Percentiles rank a stretch among this genome's conserved stretches.
phyloP scores from a whole-genome alignment of 139 green algal species.

The Pleodorina starrii region DNA sequence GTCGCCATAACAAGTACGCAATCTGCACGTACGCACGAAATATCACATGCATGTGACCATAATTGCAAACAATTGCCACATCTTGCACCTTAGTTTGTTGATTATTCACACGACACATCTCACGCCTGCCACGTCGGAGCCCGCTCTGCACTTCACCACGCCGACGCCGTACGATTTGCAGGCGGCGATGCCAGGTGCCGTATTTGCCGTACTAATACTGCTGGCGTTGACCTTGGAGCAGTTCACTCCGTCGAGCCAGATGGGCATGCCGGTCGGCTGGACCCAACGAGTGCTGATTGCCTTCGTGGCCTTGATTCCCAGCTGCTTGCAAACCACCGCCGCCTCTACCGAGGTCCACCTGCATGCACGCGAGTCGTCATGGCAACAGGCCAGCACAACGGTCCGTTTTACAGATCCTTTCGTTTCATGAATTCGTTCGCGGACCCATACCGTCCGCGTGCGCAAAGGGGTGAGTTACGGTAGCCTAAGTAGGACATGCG shows the following conservation, averaged over 20 bases:
- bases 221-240: background rate
- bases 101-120: background rate
- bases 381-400: too few relatives aligned
- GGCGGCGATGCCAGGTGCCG: background rate
- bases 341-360: slow-evolving; percentile 20
- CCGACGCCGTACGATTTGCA: slow-evolving; percentile 29
- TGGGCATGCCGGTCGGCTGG: background rate
- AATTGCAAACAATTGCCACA: too few relatives aligned
- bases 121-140: background rate
- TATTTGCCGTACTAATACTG: background rate
- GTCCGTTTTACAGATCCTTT: too few relatives aligned
- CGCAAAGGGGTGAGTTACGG: too few relatives aligned
- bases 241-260: slow-evolving; percentile 19
- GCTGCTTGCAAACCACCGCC: slow-evolving; percentile 6
- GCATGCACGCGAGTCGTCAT: too few relatives aligned
- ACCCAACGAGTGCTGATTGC: background rate
- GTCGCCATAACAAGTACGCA: too few relatives aligned
- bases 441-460: too few relatives aligned
- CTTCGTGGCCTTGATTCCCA: background rate
- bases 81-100: too few relatives aligned
- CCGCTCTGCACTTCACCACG: background rate
- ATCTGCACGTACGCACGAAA: too few relatives aligned
- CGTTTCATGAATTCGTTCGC: too few relatives aligned
- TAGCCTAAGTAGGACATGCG: too few relatives aligned
- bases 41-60: too few relatives aligned